Base-by-base conservation (phyloP, 306 rosid genomes). In the Potentilla sterilis region DNA sequence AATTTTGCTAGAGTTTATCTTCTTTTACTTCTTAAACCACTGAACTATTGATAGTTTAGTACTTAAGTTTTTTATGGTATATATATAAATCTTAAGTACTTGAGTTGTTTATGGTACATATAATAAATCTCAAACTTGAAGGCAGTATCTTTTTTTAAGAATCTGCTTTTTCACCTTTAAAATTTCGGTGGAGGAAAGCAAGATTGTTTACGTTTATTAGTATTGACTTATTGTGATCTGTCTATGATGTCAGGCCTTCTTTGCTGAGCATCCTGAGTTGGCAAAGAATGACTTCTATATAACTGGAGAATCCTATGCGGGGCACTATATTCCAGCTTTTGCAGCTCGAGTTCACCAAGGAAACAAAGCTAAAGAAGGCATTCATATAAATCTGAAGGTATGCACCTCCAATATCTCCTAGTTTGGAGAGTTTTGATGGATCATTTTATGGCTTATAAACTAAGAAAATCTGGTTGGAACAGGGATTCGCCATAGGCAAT, bases 401-500 rank as follows among this genome's bases (percentile, higher is more conserved):
- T 73, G 85, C 46, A 28, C 54, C 68, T 52, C 81, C 69, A 61
- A 19, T 69, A 42, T 77, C 52, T 77, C 67, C 21, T 43, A 13
- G 16, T 19, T 44, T 81, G 61, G 47, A 38, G 61, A 58, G 18
- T 46, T 64, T 6, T 64, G 16, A 44, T 47, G 59, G 40, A 41
- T 67, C 19, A 15, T 49, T 77, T 24, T 55, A 37, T 41, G 46
- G 55, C 40, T 67, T 83, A 37, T 41, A 57, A 52, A 65, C 69
- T 81, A 28, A 42, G 70, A 59, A 78, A 74, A 85, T 76, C 21
- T 81, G 69, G 64, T 70, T 86, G 82, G 32, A 79, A 70, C 89
- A 95, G 99, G 99, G 99, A 77, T 92, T 95, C 85, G 93, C 97
- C 81, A 95, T 95, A 40, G 99, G 99, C 38, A 92, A 95, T 78